Evolutionary conservation across 2,329 filamentous ascomycete species (phyloP).

Genomic region (Fusarium duplospermum): DNA sequence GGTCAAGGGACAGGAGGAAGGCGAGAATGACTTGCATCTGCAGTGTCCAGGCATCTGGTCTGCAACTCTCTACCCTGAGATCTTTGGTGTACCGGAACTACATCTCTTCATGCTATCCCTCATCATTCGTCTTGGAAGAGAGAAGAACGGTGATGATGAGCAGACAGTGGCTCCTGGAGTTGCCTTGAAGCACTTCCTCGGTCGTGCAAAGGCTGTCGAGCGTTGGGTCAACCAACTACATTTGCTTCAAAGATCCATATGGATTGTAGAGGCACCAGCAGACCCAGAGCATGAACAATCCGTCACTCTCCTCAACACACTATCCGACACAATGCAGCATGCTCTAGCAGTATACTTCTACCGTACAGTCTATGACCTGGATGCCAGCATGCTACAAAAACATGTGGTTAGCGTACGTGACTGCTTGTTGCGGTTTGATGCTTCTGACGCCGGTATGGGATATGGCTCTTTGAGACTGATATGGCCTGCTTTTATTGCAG

Average conservation of each 20-base stretch:
- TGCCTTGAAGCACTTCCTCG: conserved; percentile 17
- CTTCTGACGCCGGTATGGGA: conserved; percentile 14
- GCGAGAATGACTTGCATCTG: conserved; percentile 33
- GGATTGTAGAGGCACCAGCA: background rate
- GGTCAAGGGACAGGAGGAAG: conserved; percentile 19
- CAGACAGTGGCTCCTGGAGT: background rate
- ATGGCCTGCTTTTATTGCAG: conserved; percentile 32
- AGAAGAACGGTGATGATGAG: conserved; percentile 6
- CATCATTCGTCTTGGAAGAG: conserved; percentile 22
- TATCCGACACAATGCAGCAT: conserved; percentile 29
- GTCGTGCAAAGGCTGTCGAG: conserved; percentile 24
- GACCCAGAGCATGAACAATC: conserved; percentile 25
- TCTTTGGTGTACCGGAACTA: conserved; percentile 28
- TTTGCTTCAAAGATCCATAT: conserved; percentile 7
- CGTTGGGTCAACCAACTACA: conserved; percentile 27
- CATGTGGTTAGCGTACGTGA: conserved; percentile 26
- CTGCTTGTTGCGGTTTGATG: conserved; percentile 27
- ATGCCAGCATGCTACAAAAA: conserved; percentile 18
- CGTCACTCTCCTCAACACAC: conserved; percentile 4
- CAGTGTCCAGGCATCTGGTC: conserved; percentile 31
- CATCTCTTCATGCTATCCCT: conserved; percentile 29
- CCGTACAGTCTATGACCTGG: conserved; percentile 25
- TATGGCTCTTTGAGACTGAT: conserved; percentile 29
- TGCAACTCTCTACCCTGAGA: conserved; percentile 29
- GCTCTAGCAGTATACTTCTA: conserved; percentile 31